phyloP scores from a whole-genome alignment of 768 basidiomycete genomes.

The Mycena indigotica region DNA sequence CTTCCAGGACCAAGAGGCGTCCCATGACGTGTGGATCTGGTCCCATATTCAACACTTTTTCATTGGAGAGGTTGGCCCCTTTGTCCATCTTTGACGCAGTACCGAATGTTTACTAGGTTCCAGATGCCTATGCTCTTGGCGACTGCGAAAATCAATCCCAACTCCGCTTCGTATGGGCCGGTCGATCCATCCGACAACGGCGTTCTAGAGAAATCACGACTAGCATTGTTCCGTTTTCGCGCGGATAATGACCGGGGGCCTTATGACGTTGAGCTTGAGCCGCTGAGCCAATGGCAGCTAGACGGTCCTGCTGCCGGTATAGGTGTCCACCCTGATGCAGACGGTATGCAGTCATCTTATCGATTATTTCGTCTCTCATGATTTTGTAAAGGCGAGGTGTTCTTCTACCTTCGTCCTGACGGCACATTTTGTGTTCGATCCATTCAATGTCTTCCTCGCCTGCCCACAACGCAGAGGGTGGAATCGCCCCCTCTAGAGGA shows the following conservation, averaged over 20 bases:
- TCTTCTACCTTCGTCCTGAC: slow-evolving; percentile 46
- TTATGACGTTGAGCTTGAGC: slow-evolving; percentile 42
- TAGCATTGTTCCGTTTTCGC: slow-evolving; percentile 43
- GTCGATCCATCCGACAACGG: slow-evolving; percentile 35
- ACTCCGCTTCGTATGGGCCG: slow-evolving; percentile 31
- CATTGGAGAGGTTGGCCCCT: slow-evolving; percentile 42
- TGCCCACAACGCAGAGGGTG: slow-evolving; percentile 17
- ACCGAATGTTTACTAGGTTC: not conserved
- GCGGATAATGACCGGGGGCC: slow-evolving; percentile 29
- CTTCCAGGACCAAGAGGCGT: slow-evolving; percentile 34
- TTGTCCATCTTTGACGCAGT: slow-evolving; percentile 10
- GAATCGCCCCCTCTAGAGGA: slow-evolving; percentile 31
- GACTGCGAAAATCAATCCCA: slow-evolving; percentile 46
- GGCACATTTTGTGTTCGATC: slow-evolving; percentile 49
- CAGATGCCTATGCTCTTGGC: slow-evolving; percentile 48
- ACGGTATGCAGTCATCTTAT: slow-evolving; percentile 41
- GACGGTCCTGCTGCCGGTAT: slow-evolving; percentile 49
- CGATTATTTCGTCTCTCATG: slow-evolving; percentile 1
- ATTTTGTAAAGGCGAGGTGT: slow-evolving; percentile 27
- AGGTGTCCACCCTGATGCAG: slow-evolving; percentile 47
- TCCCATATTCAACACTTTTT: slow-evolving; percentile 37
- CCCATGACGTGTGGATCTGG: slow-evolving; percentile 49
- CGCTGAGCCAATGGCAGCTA: slow-evolving; percentile 57
- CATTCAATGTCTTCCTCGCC: slow-evolving; percentile 37
- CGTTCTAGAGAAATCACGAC: slow-evolving; percentile 40